A percentile compares a stretch with the other conserved stretches of the same genome.
These are phyloP conservation scores for Leishmania martiniquensis DNA, from an alignment of 208 protist genomes.

Conservation along the genomic window DNA sequence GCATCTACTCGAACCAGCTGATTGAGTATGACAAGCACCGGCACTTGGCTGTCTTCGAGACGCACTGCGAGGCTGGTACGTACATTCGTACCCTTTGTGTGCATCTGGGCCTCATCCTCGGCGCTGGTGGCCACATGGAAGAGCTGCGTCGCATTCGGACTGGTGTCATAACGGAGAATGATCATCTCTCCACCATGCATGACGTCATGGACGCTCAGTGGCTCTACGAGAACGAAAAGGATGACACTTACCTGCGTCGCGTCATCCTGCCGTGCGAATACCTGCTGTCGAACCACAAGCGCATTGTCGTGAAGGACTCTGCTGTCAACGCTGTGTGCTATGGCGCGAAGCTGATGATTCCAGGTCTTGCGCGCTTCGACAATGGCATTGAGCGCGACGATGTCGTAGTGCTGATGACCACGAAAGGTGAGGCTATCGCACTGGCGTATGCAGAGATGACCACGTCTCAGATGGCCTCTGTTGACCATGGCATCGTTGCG, in stretches of 20 bases:
- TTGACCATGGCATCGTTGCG: conserved; percentile 98
- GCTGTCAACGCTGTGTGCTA: conserved; percentile 99
- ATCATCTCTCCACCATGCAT: conserved; percentile 99
- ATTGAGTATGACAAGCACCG: conserved; percentile 98
- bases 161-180: conserved; percentile 95
- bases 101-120: conserved; percentile 99
- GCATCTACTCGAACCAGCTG: conserved; percentile 99
- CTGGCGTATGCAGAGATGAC: conserved; percentile 99
- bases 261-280: conserved; percentile 98
- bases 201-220: conserved; percentile 99
- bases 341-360: conserved; percentile 99
- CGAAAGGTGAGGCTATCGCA: conserved; percentile 99
- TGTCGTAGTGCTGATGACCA: conserved; percentile 99
- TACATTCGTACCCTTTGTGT: conserved; percentile 99
- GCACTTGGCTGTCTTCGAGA: conserved; percentile 98
- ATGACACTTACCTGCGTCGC: conserved; percentile 97
- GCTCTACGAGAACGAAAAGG: conserved; percentile 97
- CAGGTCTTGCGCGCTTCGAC: conserved; percentile 98
- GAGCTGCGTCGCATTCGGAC: conserved; percentile 99
- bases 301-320: conserved; percentile 99
- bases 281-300: conserved; percentile 98
- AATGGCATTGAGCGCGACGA: conserved; percentile 97
- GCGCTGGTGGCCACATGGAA: conserved; percentile 99
- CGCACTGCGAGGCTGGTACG: conserved; percentile 99
- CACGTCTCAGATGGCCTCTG: conserved; percentile 96